phyloP scores from a whole-genome alignment of 352 stramenopile genomes.

The Globisporangium abappressorium region DNA sequence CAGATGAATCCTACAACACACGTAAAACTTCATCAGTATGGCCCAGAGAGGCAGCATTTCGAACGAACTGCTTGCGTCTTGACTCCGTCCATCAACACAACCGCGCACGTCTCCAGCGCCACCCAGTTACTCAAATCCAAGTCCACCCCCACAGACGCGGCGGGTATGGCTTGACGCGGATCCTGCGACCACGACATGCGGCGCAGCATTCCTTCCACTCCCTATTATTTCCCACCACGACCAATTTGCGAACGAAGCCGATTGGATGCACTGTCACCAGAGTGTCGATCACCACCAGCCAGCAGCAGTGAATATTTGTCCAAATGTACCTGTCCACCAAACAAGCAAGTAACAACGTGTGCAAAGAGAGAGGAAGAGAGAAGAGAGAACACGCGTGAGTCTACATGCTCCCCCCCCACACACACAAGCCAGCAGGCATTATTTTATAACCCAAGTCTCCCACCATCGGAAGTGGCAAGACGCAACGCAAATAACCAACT shows the following conservation, averaged over 20 bases:
- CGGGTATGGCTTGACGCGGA: not conserved
- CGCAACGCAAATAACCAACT: not conserved
- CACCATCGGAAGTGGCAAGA: slow-evolving; percentile 5
- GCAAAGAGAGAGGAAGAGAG: not conserved
- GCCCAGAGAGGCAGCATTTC: not conserved
- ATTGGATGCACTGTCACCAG: not conserved
- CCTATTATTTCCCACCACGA: not conserved
- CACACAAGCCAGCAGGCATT: not conserved
- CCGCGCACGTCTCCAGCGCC: not conserved
- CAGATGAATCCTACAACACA: not conserved
- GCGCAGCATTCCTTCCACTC: not conserved
- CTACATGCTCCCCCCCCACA: not conserved
- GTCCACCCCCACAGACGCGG: not conserved
- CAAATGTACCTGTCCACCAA: not conserved
- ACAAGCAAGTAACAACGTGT: not conserved
- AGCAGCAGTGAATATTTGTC: slow-evolving; percentile 2
- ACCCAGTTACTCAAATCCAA: not conserved
- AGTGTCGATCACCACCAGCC: not conserved
- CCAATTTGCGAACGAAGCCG: slow-evolving; percentile 9
- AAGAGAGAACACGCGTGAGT: not conserved
- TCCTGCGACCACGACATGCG: not conserved
- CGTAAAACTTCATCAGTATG: not conserved
- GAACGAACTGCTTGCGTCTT: not conserved
- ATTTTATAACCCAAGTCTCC: not conserved
- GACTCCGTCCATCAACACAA: not conserved